Evolutionary conservation across 305 asterid genomes (phyloP), one percentile per base, ranked within the genome.

Genomic region (Coffea humblotiana): DNA sequence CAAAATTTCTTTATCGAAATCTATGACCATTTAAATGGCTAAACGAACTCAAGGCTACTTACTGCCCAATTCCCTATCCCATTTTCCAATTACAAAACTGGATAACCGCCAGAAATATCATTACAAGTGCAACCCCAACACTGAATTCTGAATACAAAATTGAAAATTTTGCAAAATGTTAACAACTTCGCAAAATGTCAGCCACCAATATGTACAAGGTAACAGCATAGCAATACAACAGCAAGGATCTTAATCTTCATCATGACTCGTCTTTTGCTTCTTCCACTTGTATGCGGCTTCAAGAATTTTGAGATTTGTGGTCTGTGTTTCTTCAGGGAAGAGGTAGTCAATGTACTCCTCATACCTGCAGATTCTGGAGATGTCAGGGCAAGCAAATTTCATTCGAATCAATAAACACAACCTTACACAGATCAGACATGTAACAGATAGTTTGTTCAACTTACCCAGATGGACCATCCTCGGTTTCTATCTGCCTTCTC

Each of bases 271-370:
- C 79, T 89, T 92, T 83, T 92, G 97, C 84, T 93, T 92, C 91
- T 95, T 95, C 99, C 99, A 95, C 74, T 86, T 89, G 83, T 88
- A 91, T 21, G 99, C 99, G 15, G 99, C 99, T 85, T 93, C 96
- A 89, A 93, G 80, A 51, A 93, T 92, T 83, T 91, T 95, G 25
- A 95, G 91, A 75, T 89, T 90, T 3, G 97, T 87, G 6, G 94
- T 85, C 75, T 89, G 94, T 3, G 91, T 84, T 81, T 95, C 99
- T 84, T 95, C 99, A 7, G 99, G 99, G 93, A 95, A 95, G 0
- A 92, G 85, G 77, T 93, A 95, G 83, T 95, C 99, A 2, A 88
- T 85, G 74, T 88, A 95, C 90, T 95, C 99, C 91, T 95, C 98
- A 1, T 86, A 90, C 88, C 97, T 90, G 91, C 85, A 87, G 25